Conservation (phyloP, 257 asterid genomes). For the Solanum appendiculatum region DNA sequence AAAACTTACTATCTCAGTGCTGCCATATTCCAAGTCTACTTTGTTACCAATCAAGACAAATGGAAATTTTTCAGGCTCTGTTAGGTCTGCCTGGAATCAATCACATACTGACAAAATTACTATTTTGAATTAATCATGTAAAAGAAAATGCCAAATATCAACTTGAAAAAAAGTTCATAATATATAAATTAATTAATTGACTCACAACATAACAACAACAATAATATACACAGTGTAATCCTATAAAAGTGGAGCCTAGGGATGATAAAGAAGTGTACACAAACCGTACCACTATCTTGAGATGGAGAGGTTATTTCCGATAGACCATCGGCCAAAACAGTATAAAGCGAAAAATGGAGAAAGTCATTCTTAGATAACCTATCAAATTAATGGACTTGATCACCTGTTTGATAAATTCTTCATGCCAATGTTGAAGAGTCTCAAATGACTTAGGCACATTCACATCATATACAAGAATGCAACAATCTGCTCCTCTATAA, state of each 20-base stretch:
- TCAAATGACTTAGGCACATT: constrained; percentile 67
- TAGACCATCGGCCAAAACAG: too few relatives aligned
- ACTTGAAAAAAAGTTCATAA: not conserved
- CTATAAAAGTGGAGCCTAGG: not conserved
- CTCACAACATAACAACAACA: not conserved
- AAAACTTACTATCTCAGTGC: constrained; percentile 47
- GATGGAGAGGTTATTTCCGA: not conserved
- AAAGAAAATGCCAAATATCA: not conserved
- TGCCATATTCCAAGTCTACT: constrained; percentile 61
- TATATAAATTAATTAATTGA: not conserved
- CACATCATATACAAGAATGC: constrained; percentile 72
- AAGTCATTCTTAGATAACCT: not conserved
- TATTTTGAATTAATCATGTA: not conserved
- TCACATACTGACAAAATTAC: not conserved
- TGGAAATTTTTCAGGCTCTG: constrained; percentile 62
- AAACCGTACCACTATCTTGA: too few relatives aligned
- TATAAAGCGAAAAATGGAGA: too few relatives aligned
- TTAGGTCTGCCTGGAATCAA: constrained; percentile 42
- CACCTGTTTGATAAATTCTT: constrained; percentile 72
- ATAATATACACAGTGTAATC: too few relatives aligned
- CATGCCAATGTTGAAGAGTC: constrained; percentile 73
- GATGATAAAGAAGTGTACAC: not conserved
- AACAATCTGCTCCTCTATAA: constrained; percentile 93
- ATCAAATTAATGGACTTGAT: not conserved
- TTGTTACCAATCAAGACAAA: constrained; percentile 84